Base-by-base conservation (phyloP, 1,284 basidiomycete genomes). In the Apiotrichum gamsii region DNA sequence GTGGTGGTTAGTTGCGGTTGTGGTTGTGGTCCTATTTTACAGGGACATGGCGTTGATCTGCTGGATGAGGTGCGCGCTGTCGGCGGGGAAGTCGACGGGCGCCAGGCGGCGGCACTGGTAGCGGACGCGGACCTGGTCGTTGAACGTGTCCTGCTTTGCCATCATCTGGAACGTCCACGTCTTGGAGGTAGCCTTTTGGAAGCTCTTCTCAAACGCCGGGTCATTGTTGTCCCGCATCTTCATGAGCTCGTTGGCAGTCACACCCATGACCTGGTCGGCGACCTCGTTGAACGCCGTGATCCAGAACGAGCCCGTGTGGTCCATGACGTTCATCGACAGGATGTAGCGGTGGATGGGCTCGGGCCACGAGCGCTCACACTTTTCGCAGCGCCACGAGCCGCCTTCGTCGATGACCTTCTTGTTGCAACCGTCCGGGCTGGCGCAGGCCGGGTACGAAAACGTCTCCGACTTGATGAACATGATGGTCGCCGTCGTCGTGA, bases 261-360 rank as follows among this genome's bases (percentile, higher is more conserved):
- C 83, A 28, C 82, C 86, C 56, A 98, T 82, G 13, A 96, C 72
- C 18, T 77, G 74, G 49, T 82, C 71, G 3, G 91, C 94, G 24
- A 87, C 82, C 14, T 98, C 95, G 69, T 98, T 96, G 77, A 98
- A 98, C 1, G 89, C 90, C 50, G 87, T 87, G 35, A 98, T 75
- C 94, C 94, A 99, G 21, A 84, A 80, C 66, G 91, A 87, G 18
- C 83, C 84, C 14, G 89, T 86, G 72, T 85, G 80, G 70, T 99
- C 95, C 31, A 89, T 82, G 13, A 90, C 85, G 45, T 89, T 90
- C 74, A 95, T 79, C 24, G 82, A 80, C 56, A 98, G 79, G 55
- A 96, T 85, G 72, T 96, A 98, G 56, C 94, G 79, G 69, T 93
- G 81, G 59, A 90, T 81, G 4, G 94, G 94, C 29, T 77, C 76